phyloP scores from a whole-genome alignment of 2,329 filamentous ascomycete genomes.

The Colletotrichum sublineola region DNA sequence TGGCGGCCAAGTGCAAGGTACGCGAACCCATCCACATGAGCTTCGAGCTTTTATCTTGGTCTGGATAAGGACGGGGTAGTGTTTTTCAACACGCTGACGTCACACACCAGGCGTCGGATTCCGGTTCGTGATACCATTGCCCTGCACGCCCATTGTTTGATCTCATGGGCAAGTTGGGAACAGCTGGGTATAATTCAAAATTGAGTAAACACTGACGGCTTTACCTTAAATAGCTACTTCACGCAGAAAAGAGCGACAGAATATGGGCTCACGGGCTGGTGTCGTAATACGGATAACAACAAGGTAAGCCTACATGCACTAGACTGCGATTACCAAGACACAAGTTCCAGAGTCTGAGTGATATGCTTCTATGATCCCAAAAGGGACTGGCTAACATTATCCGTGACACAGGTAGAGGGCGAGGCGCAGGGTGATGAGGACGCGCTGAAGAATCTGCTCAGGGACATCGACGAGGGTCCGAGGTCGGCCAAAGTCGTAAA shows the following conservation, averaged over 20 bases:
- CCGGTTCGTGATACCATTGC: slow-evolving; percentile 54
- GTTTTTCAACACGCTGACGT: slow-evolving; percentile 46
- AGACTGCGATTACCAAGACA: too few species aligned
- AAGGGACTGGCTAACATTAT: slow-evolving; percentile 22
- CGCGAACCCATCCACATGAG: slow-evolving; percentile 57
- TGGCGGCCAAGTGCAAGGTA: slow-evolving; percentile 77
- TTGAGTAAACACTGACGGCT: neutral
- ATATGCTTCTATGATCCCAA: neutral
- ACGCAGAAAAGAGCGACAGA: slow-evolving; percentile 65
- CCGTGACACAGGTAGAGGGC: slow-evolving; percentile 78
- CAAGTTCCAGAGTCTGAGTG: neutral
- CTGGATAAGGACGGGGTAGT: slow-evolving; percentile 20
- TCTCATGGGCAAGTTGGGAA: neutral
- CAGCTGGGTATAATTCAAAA: neutral
- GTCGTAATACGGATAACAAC: slow-evolving; percentile 68
- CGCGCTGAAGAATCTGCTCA: slow-evolving; percentile 76
- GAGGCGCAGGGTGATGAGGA: slow-evolving; percentile 84
- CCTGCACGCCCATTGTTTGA: neutral
- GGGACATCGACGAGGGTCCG: slow-evolving; percentile 82
- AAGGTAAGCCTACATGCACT: slow-evolving; percentile 57
- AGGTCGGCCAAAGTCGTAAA: slow-evolving; percentile 78
- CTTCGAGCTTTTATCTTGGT: slow-evolving; percentile 33
- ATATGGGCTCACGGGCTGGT: slow-evolving; percentile 71
- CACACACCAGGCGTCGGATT: slow-evolving; percentile 66
- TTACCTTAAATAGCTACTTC: slow-evolving; percentile 61